Conservation (phyloP, 139 green algal genomes). For the Zygnema cylindricum region DNA sequence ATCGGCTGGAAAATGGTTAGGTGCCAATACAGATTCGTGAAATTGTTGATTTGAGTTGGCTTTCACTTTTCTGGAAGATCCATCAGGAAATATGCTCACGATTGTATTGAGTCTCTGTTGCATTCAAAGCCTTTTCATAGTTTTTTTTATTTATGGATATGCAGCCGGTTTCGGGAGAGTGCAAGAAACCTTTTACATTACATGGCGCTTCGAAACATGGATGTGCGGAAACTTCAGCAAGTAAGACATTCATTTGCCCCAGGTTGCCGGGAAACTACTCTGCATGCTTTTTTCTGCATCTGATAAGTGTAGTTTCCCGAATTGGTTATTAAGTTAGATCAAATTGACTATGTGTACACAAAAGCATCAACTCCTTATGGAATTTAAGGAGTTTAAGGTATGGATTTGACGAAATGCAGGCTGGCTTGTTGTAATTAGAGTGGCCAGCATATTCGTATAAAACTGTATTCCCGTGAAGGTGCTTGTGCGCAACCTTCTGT, state of each 20-base stretch:
- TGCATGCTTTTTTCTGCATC: too few species aligned
- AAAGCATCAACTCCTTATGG: too few species aligned
- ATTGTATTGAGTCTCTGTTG: background rate
- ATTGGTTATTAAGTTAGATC: too few species aligned
- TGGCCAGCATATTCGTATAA: background rate
- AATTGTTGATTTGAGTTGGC: background rate
- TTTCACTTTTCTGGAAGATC: background rate
- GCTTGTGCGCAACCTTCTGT: background rate
- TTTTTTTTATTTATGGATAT: background rate
- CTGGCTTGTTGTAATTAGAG: too few species aligned
- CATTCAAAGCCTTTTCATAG: background rate
- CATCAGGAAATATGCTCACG: background rate
- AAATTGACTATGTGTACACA: too few species aligned
- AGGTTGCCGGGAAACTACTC: too few species aligned
- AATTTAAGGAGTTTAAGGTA: too few species aligned
- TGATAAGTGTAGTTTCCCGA: too few species aligned
- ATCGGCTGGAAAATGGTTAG: too few species aligned
- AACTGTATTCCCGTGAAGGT: background rate
- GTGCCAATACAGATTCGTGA: too few species aligned
- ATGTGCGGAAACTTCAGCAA: conserved; percentile 38
- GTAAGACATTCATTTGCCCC: too few species aligned
- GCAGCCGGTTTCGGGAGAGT: conserved; percentile 38
- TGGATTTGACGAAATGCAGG: background rate
- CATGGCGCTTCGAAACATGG: conserved; percentile 47
- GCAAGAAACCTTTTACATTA: conserved; percentile 51